Conservation (phyloP, 257 asterid species). For the Echium plantagineum region DNA sequence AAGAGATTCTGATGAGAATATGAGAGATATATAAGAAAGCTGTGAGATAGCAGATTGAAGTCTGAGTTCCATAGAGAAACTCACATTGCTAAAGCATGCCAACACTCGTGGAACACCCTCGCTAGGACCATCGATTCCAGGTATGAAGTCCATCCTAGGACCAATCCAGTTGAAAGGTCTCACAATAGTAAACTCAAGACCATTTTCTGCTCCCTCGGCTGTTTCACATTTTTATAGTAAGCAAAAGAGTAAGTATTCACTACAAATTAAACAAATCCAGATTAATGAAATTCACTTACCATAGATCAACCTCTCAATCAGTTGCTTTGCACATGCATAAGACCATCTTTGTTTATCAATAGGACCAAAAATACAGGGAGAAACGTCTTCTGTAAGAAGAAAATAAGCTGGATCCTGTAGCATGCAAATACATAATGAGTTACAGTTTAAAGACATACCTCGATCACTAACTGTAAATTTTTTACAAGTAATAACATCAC, state of each 20-base stretch:
- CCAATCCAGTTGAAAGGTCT: slow-evolving; percentile 99
- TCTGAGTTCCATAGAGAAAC: slow-evolving; percentile 14
- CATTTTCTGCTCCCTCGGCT: slow-evolving; percentile 99
- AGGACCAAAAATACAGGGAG: slow-evolving; percentile 95
- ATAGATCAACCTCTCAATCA: slow-evolving; percentile 86
- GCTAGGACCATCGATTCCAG: slow-evolving; percentile 95
- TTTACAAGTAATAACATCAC: neutral
- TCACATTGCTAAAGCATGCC: slow-evolving; percentile 91
- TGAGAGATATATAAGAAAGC: slow-evolving; percentile 12
- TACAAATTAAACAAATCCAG: slow-evolving; percentile 9
- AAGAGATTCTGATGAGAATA: slow-evolving; percentile 49
- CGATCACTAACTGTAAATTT: neutral
- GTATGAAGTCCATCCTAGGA: slow-evolving; percentile 96
- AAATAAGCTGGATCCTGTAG: slow-evolving; percentile 74
- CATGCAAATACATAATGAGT: slow-evolving; percentile 11
- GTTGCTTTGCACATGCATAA: slow-evolving; percentile 91
- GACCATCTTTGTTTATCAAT: slow-evolving; percentile 99
- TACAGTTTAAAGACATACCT: neutral
- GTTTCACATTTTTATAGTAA: slow-evolving; percentile 21
- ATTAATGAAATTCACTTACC: slow-evolving; percentile 38
- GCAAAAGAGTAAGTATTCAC: slow-evolving; percentile 10
- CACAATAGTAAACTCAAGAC: slow-evolving; percentile 85
- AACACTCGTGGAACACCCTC: slow-evolving; percentile 97
- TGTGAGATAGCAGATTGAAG: slow-evolving; percentile 5
- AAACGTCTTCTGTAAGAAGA: slow-evolving; percentile 64